A percentile compares a stretch with the other conserved stretches of the same genome.
Evolutionary conservation across 176 grass and related monocot genomes (phyloP).

Genomic region (Thinopyrum elongatum): DNA sequence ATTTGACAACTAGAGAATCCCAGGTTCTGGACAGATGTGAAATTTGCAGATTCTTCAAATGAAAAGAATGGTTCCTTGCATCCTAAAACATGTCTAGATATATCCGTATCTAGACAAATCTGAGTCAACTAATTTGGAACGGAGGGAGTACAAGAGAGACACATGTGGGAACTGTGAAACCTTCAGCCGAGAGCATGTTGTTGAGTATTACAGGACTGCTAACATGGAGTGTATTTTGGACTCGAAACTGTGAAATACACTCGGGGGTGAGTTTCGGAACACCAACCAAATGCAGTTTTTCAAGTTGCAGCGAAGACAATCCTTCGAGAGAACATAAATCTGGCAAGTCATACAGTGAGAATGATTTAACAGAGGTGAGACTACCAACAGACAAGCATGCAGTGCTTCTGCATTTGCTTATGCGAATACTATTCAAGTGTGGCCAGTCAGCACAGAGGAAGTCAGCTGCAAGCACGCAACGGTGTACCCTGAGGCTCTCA

Average conservation of each 20-base stretch:
- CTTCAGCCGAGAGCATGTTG: too few relatives aligned
- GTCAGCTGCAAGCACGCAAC: not conserved
- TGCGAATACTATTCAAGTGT: accelerated
- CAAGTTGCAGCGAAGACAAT: not conserved
- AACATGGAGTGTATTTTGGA: too few relatives aligned
- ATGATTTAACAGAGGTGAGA: not conserved
- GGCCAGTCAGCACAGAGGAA: not conserved
- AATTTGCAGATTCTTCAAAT: too few relatives aligned
- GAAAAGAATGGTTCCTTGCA: too few relatives aligned
- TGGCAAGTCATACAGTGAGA: not conserved
- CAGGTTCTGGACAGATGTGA: too few relatives aligned
- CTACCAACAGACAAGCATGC: not conserved
- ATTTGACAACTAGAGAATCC: accelerated
- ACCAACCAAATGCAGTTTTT: accelerated
- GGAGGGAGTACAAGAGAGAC: too few relatives aligned
- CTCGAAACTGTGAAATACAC: not conserved
- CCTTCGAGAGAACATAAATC: not conserved
- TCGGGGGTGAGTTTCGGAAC: not conserved
- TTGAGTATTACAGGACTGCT: too few relatives aligned
- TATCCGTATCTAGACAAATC: too few relatives aligned
- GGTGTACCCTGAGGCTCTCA: too few relatives aligned
- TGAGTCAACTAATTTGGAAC: too few relatives aligned
- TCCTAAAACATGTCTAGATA: too few relatives aligned
- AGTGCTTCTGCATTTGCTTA: accelerated
- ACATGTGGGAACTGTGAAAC: too few relatives aligned